Base-by-base conservation (phyloP, 176 grass and related monocot species). In the Triticum turgidum region DNA sequence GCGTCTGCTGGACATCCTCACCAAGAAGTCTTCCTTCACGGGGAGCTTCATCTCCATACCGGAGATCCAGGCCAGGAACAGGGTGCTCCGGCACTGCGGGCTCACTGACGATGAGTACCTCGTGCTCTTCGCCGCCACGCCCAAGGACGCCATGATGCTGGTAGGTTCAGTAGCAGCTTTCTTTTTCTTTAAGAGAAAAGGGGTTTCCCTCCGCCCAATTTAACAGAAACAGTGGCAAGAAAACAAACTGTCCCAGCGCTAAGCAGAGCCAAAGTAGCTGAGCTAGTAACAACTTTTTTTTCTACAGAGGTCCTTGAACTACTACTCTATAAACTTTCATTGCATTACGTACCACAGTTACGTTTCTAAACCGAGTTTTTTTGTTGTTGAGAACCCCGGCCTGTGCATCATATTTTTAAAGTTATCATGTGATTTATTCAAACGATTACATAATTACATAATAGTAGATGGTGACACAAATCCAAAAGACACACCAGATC, bases 21-120 rank as follows among this genome's bases (percentile, higher is more conserved):
- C 88, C 11, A 92, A 84, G 79, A 94, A 92, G 69, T 79, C 85
- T 13, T 94, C 93, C 9, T 92, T 94, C 41, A 76, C 79, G 1
- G 93, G 93, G 12, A 88, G 88, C 69, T 94, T 94, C 90, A 85
- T 94, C 51, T 92, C 93, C 1, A 94, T 94, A 30, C 93, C 90
- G 9, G 93, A 94, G 79, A 90, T 94, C 75, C 93, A 94, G 83
- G 93, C 90, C 9, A 21, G 78, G 72, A 89, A 90, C 74, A 88
- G 90, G 9, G 93, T 94, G 33, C 90, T 92, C 37, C 83, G 63
- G 7, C 87, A 90, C 75, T 92, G 85, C 42, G 90, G 93, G 22
- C 90, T 94, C 74, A 81, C 77, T n/a, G 93, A 90, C 38, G 90
- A 81, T 25, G 93, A 94, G 35, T 94, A 94, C 90, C 82, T 92